Evolutionary conservation across 768 basidiomycete species (phyloP), one percentile per base, ranked within the genome.

Genomic region (Trametes cubensis): DNA sequence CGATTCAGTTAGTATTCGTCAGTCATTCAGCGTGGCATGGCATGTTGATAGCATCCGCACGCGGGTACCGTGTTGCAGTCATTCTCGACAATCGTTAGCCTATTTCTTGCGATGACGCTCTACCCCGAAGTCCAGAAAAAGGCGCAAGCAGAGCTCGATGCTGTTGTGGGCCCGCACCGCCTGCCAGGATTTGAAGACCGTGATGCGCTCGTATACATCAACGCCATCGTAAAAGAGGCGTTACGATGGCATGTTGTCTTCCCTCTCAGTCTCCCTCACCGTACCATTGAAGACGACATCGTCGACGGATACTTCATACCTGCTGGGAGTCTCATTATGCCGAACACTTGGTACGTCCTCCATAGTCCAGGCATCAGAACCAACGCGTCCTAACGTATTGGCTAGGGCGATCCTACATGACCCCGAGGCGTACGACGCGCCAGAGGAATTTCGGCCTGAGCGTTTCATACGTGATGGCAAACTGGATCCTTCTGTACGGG

Each of bases 141-240:
- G 25, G 77, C 76, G 11, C 75, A 74, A 11, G 71, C 62, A n/a
- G 78, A 79, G 58, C 62, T 79, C 6, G 76, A 79, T 58, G 75
- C 75, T 4, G 75, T 74, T 28, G 62, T 77, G 4, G 77, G 78
- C 15, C 50, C 58, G 7, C 67, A 74, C 18, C 65, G 74, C 15
- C 60, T 75, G 26, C 73, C 75, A 0, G 66, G 47, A 0, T 64
- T 69, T 34, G 55, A 63, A n/a, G 74, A 76, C 47, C 61, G 51
- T 14, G 56, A 60, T 14, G 13, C 47, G 2, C 59, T 73, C 2
- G 68, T 70, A 1, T 74, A 74, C 63, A 60, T 75, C n/a, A 64
- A 68, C 21, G 72, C 75, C 1, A 70, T 79, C 45, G 62, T 75
- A 53, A 76, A 74, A 49, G 75, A 76, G 25, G 4, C 45, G 4